Evolutionary conservation across 805 yeast genomes (phyloP), one percentile per base, ranked within the genome.

Genomic region (Starmerella bombi): DNA sequence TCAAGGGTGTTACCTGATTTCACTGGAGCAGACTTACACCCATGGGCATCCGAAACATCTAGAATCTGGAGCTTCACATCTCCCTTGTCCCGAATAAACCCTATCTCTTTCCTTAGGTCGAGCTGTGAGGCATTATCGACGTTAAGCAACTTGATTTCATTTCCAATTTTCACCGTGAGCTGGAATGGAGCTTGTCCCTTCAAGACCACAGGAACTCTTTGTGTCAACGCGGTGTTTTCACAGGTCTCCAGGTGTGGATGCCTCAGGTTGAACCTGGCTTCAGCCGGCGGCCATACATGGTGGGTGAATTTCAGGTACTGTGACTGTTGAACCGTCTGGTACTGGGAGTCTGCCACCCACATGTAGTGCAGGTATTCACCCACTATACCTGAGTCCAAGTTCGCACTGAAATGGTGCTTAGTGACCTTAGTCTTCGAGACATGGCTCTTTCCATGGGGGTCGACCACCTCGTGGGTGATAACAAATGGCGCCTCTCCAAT

Each of bases 401-500:
- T 28, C 14, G 39, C 15, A 4, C 8, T 8, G 14, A 40, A 25
- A 3, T 18, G 22, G 18, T 25, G 6, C 15, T 30, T 25, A 6
- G 9, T 20, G 15, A 32, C n/a, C 30, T 28, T 22, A 8, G 25
- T 12, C 3, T 25, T 46, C 25, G 18, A 22, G 4, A 32, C 23
- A 12, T 36, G 34, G 18, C 43, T 40, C 20, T 27, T 23, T n/a
- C 46, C 45, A 3, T 20, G 19, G 50, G 53, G 53, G 28, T 48
- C 49, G 4, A 41, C 46, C 4, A 21, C 25, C 32, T 48, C 54
- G 31, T 45, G 50, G 32, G 46, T 27, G 5, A 54, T 33, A 14
- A 43, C 45, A 44, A 53, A 53, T 9, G 58, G 58, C 4, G 55
- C 42, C 36, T 45, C 45, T 14, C 58, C 58, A n/a, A 27, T 17